A percentile compares a stretch with the other conserved stretches of the same genome.
Evolutionary conservation across 192 early-diverging fungal species (phyloP).

Genomic region (Linnemannia elongata): DNA sequence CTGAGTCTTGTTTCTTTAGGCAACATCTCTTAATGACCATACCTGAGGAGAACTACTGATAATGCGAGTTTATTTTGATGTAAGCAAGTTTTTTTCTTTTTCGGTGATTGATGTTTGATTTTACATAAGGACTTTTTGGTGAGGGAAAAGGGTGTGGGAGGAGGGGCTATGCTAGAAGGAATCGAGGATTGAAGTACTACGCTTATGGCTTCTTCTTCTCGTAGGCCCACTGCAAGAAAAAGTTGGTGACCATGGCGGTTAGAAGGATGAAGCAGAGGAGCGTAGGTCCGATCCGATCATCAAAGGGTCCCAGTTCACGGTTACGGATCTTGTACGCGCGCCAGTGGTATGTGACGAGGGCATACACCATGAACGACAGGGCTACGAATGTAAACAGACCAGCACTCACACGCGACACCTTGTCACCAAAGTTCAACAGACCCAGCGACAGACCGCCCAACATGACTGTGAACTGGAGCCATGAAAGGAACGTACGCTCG

Average conservation of each 20-base stretch:
- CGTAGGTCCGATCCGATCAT: conserved; percentile 81
- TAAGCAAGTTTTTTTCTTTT: no score
- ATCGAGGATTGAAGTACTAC: no score
- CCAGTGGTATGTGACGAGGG: conserved; percentile 84
- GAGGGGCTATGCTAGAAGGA: background rate
- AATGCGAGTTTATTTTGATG: no score
- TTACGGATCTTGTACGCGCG: conserved; percentile 82
- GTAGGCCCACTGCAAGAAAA: conserved; percentile 69
- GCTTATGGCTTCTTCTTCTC: conserved; percentile 45
- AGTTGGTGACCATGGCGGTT: conserved; percentile 78
- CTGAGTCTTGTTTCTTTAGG: no score
- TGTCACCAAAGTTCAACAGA: conserved; percentile 86
- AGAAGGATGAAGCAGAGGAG: conserved; percentile 78
- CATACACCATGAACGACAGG: conserved; percentile 85
- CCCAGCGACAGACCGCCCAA: conserved; percentile 80
- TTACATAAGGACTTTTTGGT: no score
- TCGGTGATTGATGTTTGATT: no score
- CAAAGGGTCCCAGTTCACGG: conserved; percentile 83
- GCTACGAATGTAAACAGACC: conserved; percentile 78
- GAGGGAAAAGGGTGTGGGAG: no score
- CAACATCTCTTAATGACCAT: no score
- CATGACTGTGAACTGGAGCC: conserved; percentile 85
- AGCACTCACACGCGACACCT: conserved; percentile 76
- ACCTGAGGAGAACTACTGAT: no score
- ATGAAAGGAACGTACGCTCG: conserved; percentile 92